phyloP scores from a whole-genome alignment of 164 flowering plant genomes.

The Protea cynaroides region DNA sequence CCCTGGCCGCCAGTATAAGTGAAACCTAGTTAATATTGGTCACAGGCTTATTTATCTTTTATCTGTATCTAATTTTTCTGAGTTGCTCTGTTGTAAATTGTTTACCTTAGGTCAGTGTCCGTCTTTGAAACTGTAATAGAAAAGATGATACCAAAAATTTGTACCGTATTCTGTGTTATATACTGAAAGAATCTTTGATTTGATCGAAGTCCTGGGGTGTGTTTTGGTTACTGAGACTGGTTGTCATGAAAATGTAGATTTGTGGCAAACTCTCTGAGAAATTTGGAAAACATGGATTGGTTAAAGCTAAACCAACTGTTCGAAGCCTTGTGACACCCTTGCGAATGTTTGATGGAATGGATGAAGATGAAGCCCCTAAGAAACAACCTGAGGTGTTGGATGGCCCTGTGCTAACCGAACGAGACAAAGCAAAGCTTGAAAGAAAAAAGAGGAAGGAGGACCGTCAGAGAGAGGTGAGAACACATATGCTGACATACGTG shows the following conservation, averaged over 20 bases:
- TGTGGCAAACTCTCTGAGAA: slow-evolving; percentile 73
- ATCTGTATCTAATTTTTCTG: background rate
- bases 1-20: too few relatives aligned
- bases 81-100: background rate
- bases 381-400: slow-evolving; percentile 76
- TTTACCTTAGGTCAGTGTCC: background rate
- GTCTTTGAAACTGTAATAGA: background rate
- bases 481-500: background rate
- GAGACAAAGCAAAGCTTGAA: slow-evolving; percentile 72
- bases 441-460: slow-evolving; percentile 94
- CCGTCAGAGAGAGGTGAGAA: slow-evolving; percentile 84
- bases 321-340: slow-evolving; percentile 83
- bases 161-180: too few relatives aligned
- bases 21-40: too few relatives aligned
- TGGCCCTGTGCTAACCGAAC: slow-evolving; percentile 84
- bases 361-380: slow-evolving; percentile 70
- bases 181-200: too few relatives aligned
- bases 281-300: slow-evolving; percentile 93
- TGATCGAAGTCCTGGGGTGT: too few relatives aligned
- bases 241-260: slow-evolving; percentile 37
- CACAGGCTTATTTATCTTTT: background rate
- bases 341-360: slow-evolving; percentile 97
- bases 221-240: background rate
- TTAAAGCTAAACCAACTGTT: slow-evolving; percentile 60
- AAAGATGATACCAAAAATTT: background rate